Percentiles rank a stretch among this genome's conserved stretches.
Conservation (phyloP, 148 eudicot genomes). For the Persicaria tinctoria region DNA sequence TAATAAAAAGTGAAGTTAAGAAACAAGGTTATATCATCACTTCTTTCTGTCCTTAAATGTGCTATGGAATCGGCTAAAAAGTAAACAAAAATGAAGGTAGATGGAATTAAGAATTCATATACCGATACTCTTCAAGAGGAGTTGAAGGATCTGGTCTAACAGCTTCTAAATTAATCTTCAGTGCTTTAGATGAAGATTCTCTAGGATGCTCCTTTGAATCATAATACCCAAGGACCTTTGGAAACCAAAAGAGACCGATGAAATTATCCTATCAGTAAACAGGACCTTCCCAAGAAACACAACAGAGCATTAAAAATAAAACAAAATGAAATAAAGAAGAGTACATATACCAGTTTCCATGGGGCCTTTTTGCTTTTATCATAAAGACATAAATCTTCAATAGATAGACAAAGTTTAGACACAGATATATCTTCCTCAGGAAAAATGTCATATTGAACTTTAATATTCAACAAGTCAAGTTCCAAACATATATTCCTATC, state of each 20-base stretch:
- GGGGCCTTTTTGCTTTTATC: conserved; percentile 77
- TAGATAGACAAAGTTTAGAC: conserved; percentile 49
- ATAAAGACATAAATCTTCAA: conserved; percentile 60
- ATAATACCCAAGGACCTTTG: conserved; percentile 70
- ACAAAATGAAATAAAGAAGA: neutral
- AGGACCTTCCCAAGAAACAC: neutral
- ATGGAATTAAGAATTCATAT: conserved; percentile 13
- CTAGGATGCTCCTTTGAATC: conserved; percentile 76
- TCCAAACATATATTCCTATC: conserved; percentile 55
- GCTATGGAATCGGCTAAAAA: neutral
- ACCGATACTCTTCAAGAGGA: conserved; percentile 92
- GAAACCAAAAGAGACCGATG: conserved; percentile 13
- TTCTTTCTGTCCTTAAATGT: neutral
- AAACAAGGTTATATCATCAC: neutral
- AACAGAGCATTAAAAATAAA: neutral
- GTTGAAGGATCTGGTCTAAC: conserved; percentile 81
- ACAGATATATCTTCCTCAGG: conserved; percentile 62
- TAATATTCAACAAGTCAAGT: conserved; percentile 54
- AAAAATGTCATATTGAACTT: conserved; percentile 42
- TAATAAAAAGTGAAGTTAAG: neutral
- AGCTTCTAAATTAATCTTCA: conserved; percentile 74
- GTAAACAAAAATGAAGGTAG: neutral
- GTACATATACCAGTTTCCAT: conserved; percentile 68
- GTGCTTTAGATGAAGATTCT: conserved; percentile 64
- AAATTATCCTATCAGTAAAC: neutral